These are phyloP conservation scores for Aspergillus glaucus DNA, from an alignment of 2,329 filamentous ascomycete species.

Conservation along the genomic window DNA sequence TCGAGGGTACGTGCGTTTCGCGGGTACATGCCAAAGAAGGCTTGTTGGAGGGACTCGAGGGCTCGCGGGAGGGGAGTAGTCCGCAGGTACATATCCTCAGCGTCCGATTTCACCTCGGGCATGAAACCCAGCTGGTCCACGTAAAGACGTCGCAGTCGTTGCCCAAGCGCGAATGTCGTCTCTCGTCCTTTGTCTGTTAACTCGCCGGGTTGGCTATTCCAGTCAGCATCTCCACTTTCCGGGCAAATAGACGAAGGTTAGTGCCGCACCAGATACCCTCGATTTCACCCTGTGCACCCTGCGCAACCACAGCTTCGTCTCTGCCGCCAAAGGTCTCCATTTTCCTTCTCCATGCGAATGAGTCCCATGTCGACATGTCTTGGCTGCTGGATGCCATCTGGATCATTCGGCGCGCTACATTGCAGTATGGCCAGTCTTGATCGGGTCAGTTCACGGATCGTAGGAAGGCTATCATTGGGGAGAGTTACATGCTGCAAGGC, in stretches of 20 bases:
- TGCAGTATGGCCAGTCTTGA: slow-evolving; percentile 83
- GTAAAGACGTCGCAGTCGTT: slow-evolving; percentile 64
- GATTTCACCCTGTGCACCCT: slow-evolving; percentile 62
- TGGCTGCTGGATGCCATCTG: slow-evolving; percentile 53
- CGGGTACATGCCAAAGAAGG: slow-evolving; percentile 70
- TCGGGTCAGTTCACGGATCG: slow-evolving; percentile 13
- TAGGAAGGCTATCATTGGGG: neutral
- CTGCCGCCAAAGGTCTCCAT: slow-evolving; percentile 73
- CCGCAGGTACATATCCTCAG: slow-evolving; percentile 64
- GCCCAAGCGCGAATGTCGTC: slow-evolving; percentile 64
- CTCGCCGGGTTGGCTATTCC: slow-evolving; percentile 50
- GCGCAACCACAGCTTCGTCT: slow-evolving; percentile 63
- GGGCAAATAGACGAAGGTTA: neutral
- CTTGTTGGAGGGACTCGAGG: slow-evolving; percentile 69
- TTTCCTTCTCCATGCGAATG: slow-evolving; percentile 59
- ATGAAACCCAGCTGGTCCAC: slow-evolving; percentile 69
- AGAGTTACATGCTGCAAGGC: slow-evolving; percentile 42
- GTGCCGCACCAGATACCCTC: slow-evolving; percentile 62
- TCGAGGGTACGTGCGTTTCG: slow-evolving; percentile 41
- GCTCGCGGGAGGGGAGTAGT: slow-evolving; percentile 69
- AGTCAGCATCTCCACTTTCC: slow-evolving; percentile 8
- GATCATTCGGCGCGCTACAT: slow-evolving; percentile 64
- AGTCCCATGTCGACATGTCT: slow-evolving; percentile 50
- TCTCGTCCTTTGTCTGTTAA: slow-evolving; percentile 68
- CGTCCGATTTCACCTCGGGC: slow-evolving; percentile 50